Base-by-base conservation (phyloP, 495 filamentous ascomycete species). In the Aspergillus bridgeri region DNA sequence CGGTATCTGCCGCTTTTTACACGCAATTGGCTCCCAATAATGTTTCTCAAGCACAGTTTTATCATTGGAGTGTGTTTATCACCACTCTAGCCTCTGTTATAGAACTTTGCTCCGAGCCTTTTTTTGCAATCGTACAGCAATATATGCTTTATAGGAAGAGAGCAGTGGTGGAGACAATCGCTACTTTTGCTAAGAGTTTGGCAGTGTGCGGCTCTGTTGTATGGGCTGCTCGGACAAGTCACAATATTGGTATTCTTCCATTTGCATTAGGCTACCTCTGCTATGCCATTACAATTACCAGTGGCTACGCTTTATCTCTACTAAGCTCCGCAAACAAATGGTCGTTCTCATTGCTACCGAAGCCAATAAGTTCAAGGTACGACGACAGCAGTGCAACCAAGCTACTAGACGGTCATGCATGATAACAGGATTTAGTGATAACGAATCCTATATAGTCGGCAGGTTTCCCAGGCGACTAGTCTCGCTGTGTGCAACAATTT, bases 231-330 rank as follows among this genome's bases (percentile, higher is more conserved):
- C 70, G 59, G 48, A 59, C 62, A 5, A 65, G 75, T 1, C 55
- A 64, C 33, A 78, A 86, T 48, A 54, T 88, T 13, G 93, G 94
- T 5, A 85, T 91, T 5, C 68, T 98, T 33, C 92, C 93, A 1
- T 98, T 98, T 70, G 95, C 92, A 0, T 64, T 92, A 21, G 95
- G 95, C 11, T 89, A 98, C 71, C 63, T 91, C n/a, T 79, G 74
- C 43, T 96, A 96, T 73, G 86, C 90, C 3, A 38, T 81, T 8
- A 74, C 81, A 3, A 73, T 98, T 17, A 71, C 91, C 2, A 68
- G 72, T 38, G 83, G 92, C 9, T 98, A 97, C 64, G 67, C 70
- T 38, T 73, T 74, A 65, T 72, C 75, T 13, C 77, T 86, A 18
- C 55, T 68, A 11, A 51, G 60, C 23, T 69, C 81, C 13, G 69